Evolutionary conservation across 371 early-diverging fungal genomes (phyloP), one percentile per base, ranked within the genome.

Genomic region (Rhizopus sp.): DNA sequence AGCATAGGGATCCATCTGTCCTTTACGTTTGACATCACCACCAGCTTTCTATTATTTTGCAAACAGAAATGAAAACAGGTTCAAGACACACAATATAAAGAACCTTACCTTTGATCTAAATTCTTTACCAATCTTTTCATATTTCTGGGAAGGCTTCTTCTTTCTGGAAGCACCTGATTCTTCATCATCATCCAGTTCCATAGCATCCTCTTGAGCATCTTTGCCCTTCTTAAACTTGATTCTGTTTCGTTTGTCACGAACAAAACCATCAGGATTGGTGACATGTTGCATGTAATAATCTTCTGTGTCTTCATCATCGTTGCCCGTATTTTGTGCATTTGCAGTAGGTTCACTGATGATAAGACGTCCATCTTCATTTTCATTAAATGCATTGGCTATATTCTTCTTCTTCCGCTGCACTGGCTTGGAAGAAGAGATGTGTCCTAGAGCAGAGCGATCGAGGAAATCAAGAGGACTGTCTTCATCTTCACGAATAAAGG

Each of bases 1-100:
- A n/a, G 95, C 94, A 68, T 84, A 95, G 39, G 98, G 98, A 74
- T 97, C 96, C 6, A 92, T 81, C 64, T 86, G 86, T 35, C 91
- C 92, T 63, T 84, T 82, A 60, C 82, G 83, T 80, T 95, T 95
- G 59, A 96, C 87, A 83, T 98, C 98, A 63, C 97, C 97, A 34
- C 84, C 76, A n/a, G 96, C 97, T 70, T 86, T 83, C 87, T 75
- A 61, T 48, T 35, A 38, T 38, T n/a, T 33, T n/a, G 15, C 1
- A 12, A 50, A 13, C 5, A 40, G 23, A 39, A 4, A 32, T 17
- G 3, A 9, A 30, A 12, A 6, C 15, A 15, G 29, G 9, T 8
- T 46, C 29, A 29, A 5, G 10, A 39, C n/a, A 40, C 9, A 23
- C 42, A 29, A 8, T 45, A 2, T 41, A 37, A 10, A 37, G n/a